phyloP scores from a whole-genome alignment of 2,329 filamentous ascomycete species.

The Colletotrichum sp. region DNA sequence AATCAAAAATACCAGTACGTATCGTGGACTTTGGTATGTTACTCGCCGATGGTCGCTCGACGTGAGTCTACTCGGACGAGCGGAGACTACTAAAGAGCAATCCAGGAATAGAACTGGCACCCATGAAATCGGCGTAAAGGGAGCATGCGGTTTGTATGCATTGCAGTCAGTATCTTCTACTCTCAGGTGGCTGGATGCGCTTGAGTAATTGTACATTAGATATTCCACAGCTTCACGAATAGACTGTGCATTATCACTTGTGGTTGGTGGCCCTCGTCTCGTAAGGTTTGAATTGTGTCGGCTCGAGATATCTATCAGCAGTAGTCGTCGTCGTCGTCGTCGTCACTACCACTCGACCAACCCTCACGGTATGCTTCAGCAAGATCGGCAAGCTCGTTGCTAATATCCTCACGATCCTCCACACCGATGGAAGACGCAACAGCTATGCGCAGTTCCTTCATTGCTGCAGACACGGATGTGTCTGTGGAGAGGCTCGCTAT shows the following conservation, averaged over 20 bases:
- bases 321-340: conserved; percentile 61
- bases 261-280: background rate
- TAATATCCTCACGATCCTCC: conserved; percentile 84
- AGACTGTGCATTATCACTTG: background rate
- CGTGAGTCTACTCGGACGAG: conserved; percentile 1
- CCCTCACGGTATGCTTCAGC: conserved; percentile 89
- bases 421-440: conserved; percentile 68
- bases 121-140: background rate
- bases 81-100: conserved; percentile 17
- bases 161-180: background rate
- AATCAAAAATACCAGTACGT: background rate
- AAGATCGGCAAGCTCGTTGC: conserved; percentile 81
- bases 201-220: conserved; percentile 1
- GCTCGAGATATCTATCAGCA: background rate
- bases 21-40: conserved; percentile 8
- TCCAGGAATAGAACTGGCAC: conserved; percentile 5
- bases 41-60: background rate
- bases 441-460: conserved; percentile 70
- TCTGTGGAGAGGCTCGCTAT: conserved; percentile 74
- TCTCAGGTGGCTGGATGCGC: background rate
- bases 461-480: conserved; percentile 70
- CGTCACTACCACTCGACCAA: conserved; percentile 79
- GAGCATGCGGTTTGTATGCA: background rate
- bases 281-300: background rate
- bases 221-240: background rate